Base-by-base conservation (phyloP, 1,284 basidiomycete species). In the Chiua sp. region DNA sequence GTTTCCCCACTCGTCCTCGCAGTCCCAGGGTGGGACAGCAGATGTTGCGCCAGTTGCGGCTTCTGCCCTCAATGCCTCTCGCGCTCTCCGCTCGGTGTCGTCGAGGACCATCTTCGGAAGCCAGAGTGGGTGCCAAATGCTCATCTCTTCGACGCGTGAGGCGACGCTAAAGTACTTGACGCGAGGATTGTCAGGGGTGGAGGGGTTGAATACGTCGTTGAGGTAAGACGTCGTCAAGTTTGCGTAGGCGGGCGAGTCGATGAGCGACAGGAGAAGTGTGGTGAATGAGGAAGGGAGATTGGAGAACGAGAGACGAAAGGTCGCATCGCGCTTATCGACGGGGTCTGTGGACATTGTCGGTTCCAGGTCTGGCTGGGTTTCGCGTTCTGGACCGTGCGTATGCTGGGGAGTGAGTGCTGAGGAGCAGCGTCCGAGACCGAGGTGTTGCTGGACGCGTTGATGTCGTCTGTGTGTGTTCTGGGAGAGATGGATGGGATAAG, bases 211-310 rank as follows among this genome's bases (percentile, higher is more conserved):
- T 2, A 90, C 81, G 55, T 90, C 82, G 64, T 90, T 89, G 49
- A 98, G 84, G 75, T 93, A 98, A 12, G 84, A 76, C 3, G 96
- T 93, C 7, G 94, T 97, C 48, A 99, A 85, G 76, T 98, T 98
- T 18, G 93, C 90, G 74, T 99, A 99, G 0, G 98, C 98, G 0
- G 98, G 98, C 2, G 96, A 96, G 80, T 99, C 98, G 67, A 99
- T 85, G 57, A 97, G 79, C 56, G 92, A 92, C n/a, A 99, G 85
- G 46, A 99, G 83, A 67, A 96, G 88, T 2, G 91, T 91, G 11
- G 94, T 94, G 70, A 98, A 88, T 15, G 90, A 90, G 5, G 89
- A 89, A 0, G 92, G 91, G 16, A 96, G 80, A 6, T 85, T 82
- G 7, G 85, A 72, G 13, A 91, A 61, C 11, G 82, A 77, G 30